Evolutionary conservation across 768 basidiomycete species (phyloP), one percentile per base, ranked within the genome.

Genomic region (Chlorophyllum brunneum): DNA sequence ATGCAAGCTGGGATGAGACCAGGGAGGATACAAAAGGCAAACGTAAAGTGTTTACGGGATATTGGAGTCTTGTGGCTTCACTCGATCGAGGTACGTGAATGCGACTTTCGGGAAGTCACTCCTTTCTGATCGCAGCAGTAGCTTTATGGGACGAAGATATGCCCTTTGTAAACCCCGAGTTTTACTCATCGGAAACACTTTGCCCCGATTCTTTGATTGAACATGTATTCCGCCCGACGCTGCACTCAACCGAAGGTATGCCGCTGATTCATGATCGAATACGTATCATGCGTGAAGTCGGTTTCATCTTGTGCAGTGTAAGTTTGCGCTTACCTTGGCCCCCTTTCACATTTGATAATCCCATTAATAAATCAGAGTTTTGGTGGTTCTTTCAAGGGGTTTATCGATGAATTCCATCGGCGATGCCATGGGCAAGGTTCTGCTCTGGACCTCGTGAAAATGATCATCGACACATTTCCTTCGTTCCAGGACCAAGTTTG

Each of bases 21-120:
- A 29, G 9, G 27, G 18, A 46, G 27, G 36, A 26, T 38, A 18
- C 22, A 33, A 34, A 20, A 13, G 44, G 51, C 7, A 15, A 36
- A 16, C 72, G 55, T 37, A 73, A 70, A 33, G 70, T 85, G 20
- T 84, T 81, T 65, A 92, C 88, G 0, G 92, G 92, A 0, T 95
- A 95, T 61, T 92, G 90, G 88, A 87, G 86, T 56, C 71, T 95
- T 4, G 81, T 92, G 7, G 91, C 93, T 27, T 82, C 89, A 1
- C 63, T 94, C n/a, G 81, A 93, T 63, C 72, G 85, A 76, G 92
- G 91, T 89, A 56, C 34, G 70, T 56, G 23, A 24, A 43, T 23
- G 51, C 37, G 23, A 11, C 54, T 41, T 29, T 48, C 26, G 16
- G 7, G 1, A 31, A 10, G 15, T 29, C 39, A 9, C 18, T 18